Evolutionary conservation across 1,284 basidiomycete species (phyloP).

Genomic region (Naganishia sp.): DNA sequence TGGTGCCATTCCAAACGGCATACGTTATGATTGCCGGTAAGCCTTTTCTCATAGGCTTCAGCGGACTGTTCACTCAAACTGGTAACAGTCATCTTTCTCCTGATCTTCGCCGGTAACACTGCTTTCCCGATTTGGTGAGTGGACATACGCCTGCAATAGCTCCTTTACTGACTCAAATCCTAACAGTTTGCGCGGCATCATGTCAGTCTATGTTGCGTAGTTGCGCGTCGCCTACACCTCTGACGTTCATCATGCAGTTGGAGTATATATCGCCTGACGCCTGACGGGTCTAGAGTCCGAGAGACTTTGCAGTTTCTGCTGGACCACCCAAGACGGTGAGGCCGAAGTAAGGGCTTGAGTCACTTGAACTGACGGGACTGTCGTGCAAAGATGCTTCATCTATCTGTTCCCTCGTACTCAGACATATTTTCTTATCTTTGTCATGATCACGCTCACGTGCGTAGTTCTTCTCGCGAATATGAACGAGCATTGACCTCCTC

Average conservation of each 20-base stretch:
- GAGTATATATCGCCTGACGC: slow-evolving; percentile 7
- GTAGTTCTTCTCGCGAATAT: slow-evolving; percentile 38
- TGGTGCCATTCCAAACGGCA: slow-evolving; percentile 82
- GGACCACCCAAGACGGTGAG: slow-evolving; percentile 83
- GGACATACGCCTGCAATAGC: neutral
- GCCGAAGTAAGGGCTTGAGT: neutral
- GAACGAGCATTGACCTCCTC: slow-evolving; percentile 1
- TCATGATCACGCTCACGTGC: slow-evolving; percentile 70
- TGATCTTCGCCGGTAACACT: slow-evolving; percentile 89
- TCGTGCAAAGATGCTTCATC: slow-evolving; percentile 67
- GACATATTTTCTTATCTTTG: slow-evolving; percentile 82
- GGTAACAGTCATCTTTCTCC: slow-evolving; percentile 54
- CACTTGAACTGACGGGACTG: neutral
- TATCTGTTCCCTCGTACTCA: slow-evolving; percentile 95
- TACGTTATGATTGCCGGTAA: slow-evolving; percentile 72
- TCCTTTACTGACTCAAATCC: slow-evolving; percentile 6
- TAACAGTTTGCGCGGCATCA: slow-evolving; percentile 63
- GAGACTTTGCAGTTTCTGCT: slow-evolving; percentile 89
- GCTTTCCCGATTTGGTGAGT: slow-evolving; percentile 77
- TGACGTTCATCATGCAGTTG: slow-evolving; percentile 4
- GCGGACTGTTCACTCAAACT: neutral
- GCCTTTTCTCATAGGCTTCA: slow-evolving; percentile 11
- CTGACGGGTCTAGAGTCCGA: slow-evolving; percentile 60
- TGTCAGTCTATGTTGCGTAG: slow-evolving; percentile 55
- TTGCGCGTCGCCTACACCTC: neutral